phyloP scores from a whole-genome alignment of 768 basidiomycete species.

The Trametes punicea region DNA sequence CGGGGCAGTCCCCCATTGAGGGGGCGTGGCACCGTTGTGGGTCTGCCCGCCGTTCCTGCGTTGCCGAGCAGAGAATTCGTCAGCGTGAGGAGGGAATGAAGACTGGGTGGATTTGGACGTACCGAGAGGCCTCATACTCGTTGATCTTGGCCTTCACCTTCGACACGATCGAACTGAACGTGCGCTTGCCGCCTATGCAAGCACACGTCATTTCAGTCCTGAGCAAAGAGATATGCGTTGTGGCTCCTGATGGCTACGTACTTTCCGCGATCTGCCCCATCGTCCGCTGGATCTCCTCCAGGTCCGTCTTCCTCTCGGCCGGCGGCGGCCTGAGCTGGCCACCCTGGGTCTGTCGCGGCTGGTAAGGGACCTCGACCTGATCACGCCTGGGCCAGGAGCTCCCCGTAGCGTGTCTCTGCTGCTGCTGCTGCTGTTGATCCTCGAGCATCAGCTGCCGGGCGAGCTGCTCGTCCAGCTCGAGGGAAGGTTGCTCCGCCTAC shows the following conservation, averaged over 20 bases:
- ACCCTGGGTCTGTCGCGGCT: constrained; percentile 9
- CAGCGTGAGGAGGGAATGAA: not conserved
- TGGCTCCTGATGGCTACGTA: constrained; percentile 35
- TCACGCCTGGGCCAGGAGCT: constrained; percentile 24
- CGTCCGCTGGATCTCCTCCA: constrained; percentile 70
- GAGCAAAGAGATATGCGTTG: too few species aligned
- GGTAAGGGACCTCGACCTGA: constrained; percentile 18
- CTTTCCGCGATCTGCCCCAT: constrained; percentile 76
- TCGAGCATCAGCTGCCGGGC: constrained; percentile 71
- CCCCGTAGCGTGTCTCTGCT: constrained; percentile 18
- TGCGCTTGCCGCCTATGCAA: constrained; percentile 59
- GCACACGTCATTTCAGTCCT: not conserved
- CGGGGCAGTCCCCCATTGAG: constrained; percentile 19
- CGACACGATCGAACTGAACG: constrained; percentile 63
- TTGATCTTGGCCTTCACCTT: constrained; percentile 85
- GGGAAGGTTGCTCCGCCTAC: constrained; percentile 22
- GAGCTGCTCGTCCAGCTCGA: constrained; percentile 75
- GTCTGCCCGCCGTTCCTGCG: constrained; percentile 11
- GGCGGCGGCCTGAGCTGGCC: constrained; percentile 3
- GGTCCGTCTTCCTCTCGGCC: constrained; percentile 28
- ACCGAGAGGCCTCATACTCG: constrained; percentile 59
- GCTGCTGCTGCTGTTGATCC: constrained; percentile 31
- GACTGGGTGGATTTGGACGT: too few species aligned
- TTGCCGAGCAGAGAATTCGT: not conserved
- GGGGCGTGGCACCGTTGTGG: constrained; percentile 2